These are phyloP conservation scores for Cylindricascospora bacillispora DNA, from an alignment of 1,139 yeast species.

Conservation along the genomic window DNA sequence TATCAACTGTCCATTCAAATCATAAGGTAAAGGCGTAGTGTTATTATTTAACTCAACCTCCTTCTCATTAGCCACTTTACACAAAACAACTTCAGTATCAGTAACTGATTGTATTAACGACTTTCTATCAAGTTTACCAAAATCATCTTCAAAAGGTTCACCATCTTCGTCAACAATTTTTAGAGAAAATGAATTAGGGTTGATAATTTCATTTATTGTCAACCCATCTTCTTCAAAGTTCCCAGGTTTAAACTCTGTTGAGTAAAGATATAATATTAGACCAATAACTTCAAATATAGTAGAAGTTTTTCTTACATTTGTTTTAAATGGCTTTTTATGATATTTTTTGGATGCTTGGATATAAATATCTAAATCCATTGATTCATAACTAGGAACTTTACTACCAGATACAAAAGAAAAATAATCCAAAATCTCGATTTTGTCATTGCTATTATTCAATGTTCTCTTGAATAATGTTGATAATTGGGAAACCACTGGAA, in stretches of 20 bases:
- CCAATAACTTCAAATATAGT: slow-evolving; percentile 56
- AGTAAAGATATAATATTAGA: slow-evolving; percentile 32
- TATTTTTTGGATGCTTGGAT: slow-evolving; percentile 25
- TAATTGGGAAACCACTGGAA: slow-evolving; percentile 17
- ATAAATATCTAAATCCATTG: slow-evolving; percentile 26
- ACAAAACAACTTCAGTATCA: slow-evolving; percentile 54
- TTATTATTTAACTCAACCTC: slow-evolving; percentile 29
- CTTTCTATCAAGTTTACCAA: slow-evolving; percentile 53
- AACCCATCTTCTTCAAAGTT: slow-evolving; percentile 13
- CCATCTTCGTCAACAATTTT: slow-evolving; percentile 72
- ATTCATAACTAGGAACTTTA: slow-evolving; percentile 22
- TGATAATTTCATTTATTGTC: slow-evolving; percentile 14
- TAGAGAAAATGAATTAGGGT: slow-evolving; percentile 57
- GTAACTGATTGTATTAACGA: slow-evolving; percentile 46
- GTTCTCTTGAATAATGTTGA: slow-evolving; percentile 24
- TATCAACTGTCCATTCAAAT: slow-evolving; percentile 14
- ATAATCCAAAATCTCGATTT: slow-evolving; percentile 37
- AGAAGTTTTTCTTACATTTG: slow-evolving; percentile 35
- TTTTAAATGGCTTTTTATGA: slow-evolving; percentile 17
- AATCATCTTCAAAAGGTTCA: slow-evolving; percentile 59
- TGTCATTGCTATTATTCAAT: slow-evolving; percentile 26
- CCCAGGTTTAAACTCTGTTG: slow-evolving; percentile 15
- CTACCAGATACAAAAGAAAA: slow-evolving; percentile 40
- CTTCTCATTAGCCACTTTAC: slow-evolving; percentile 32
- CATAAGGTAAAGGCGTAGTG: slow-evolving; percentile 44